These are phyloP conservation scores for Leptographium wingfieldii DNA, from an alignment of 2,329 filamentous ascomycete species.

Conservation along the genomic window DNA sequence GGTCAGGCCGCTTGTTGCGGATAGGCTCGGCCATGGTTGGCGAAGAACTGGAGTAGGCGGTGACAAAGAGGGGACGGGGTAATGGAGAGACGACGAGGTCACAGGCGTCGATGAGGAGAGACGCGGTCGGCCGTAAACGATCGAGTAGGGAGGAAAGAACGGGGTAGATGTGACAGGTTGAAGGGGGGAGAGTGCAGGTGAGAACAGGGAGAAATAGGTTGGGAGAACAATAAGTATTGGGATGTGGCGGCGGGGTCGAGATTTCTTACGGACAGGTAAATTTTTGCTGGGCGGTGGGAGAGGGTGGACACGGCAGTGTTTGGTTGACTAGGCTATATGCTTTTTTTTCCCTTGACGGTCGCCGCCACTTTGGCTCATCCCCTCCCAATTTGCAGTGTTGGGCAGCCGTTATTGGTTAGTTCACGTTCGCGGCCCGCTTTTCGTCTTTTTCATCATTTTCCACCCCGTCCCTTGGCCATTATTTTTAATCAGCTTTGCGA, in stretches of 20 bases:
- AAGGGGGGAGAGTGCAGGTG: neutral
- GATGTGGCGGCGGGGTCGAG: conserved; percentile 13
- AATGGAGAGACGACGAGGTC: neutral
- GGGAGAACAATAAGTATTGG: conserved; percentile 5
- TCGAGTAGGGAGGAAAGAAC: neutral
- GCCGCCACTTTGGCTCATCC: conserved; percentile 7
- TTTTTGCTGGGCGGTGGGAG: conserved; percentile 14
- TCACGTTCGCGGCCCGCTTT: conserved; percentile 1
- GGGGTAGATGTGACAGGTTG: neutral
- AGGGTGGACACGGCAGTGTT: conserved; percentile 2
- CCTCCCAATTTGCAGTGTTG: conserved; percentile 6
- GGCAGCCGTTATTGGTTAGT: conserved; percentile 5
- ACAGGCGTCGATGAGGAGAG: neutral
- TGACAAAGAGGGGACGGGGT: conserved; percentile 7
- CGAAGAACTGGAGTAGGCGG: conserved; percentile 10
- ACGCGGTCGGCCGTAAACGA: neutral
- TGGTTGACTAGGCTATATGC: conserved; percentile 2
- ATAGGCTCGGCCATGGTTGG: conserved; percentile 47
- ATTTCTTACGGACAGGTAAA: conserved; percentile 9
- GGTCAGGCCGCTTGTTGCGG: conserved; percentile 48
- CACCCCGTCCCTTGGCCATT: conserved; percentile 36
- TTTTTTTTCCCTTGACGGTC: neutral
- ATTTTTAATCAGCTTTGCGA: conserved; percentile 22
- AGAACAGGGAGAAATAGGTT: conserved; percentile 4
- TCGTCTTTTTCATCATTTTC: neutral